Percentiles rank a stretch among this genome's conserved stretches.
Evolutionary conservation across 306 rosid species (phyloP).

Genomic region (Vigna nakashimae): DNA sequence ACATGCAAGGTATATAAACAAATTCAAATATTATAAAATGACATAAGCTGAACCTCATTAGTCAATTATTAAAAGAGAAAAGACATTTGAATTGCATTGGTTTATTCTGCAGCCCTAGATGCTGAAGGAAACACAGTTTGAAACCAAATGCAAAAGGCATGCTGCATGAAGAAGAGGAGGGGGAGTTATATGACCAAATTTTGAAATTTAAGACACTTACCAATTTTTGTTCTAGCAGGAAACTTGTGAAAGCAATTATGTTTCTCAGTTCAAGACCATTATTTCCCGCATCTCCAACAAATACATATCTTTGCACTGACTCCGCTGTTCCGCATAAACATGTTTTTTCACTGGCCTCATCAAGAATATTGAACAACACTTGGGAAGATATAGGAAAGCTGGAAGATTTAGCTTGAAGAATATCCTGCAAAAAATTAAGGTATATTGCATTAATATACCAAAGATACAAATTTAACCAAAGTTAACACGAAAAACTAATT

Average conservation of each 20-base stretch:
- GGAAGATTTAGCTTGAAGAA: slow-evolving; percentile 65
- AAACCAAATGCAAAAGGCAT: slow-evolving; percentile 15
- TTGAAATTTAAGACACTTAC: slow-evolving; percentile 46
- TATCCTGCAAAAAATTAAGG: slow-evolving; percentile 63
- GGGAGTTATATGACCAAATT: slow-evolving; percentile 2
- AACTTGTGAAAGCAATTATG: slow-evolving; percentile 81
- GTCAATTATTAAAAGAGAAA: slow-evolving; percentile 12
- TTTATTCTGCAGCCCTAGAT: slow-evolving; percentile 1
- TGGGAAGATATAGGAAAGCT: slow-evolving; percentile 72
- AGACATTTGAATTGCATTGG: slow-evolving; percentile 1
- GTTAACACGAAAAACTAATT: slow-evolving; percentile 22
- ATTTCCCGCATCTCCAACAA: slow-evolving; percentile 81
- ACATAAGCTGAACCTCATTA: background rate
- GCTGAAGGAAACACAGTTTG: background rate
- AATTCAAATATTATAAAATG: slow-evolving; percentile 11
- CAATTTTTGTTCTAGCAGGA: slow-evolving; percentile 84
- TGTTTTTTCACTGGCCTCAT: slow-evolving; percentile 86
- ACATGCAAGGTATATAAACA: background rate
- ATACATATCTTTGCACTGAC: slow-evolving; percentile 72
- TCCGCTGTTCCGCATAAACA: slow-evolving; percentile 71
- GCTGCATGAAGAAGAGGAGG: background rate
- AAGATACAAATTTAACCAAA: slow-evolving; percentile 9
- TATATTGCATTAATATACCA: slow-evolving; percentile 32
- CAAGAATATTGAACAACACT: slow-evolving; percentile 74
- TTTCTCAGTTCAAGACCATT: slow-evolving; percentile 79